Percentiles rank a stretch among this genome's conserved stretches.
phyloP scores from a whole-genome alignment of 179 eudicot genomes.

The Beta corolliflora region DNA sequence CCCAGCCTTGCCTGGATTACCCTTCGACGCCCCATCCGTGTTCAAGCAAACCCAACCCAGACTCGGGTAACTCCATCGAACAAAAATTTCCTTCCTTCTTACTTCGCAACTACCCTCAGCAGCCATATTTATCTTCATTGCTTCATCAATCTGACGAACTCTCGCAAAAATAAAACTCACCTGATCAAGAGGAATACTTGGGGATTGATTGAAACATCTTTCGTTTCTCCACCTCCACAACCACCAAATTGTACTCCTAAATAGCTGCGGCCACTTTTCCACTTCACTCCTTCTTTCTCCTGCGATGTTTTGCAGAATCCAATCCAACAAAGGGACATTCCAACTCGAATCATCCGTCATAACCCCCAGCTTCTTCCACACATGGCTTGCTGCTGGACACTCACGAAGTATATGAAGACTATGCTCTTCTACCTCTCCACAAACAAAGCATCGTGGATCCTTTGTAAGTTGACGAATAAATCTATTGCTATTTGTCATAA shows the following conservation, averaged over 20 bases:
- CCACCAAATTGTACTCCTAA: neutral
- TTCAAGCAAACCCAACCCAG: neutral
- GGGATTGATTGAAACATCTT: neutral
- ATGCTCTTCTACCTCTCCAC: no score
- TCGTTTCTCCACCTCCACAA: neutral
- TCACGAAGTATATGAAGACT: neutral
- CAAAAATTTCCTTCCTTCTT: neutral
- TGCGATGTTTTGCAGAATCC: no score
- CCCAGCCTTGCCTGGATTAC: neutral
- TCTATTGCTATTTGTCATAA: neutral
- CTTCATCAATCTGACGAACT: neutral
- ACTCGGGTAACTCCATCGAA: neutral
- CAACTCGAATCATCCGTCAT: neutral
- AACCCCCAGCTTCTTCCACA: neutral
- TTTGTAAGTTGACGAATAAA: neutral
- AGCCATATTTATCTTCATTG: rapidly evolving
- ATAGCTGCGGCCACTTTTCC: neutral
- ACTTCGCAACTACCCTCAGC: rapidly evolving
- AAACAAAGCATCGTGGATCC: neutral
- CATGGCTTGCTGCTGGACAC: neutral
- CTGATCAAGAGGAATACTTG: neutral
- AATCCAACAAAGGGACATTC: rapidly evolving
- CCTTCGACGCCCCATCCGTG: neutral
- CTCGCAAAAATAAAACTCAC: neutral
- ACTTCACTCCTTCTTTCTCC: rapidly evolving